Evolutionary conservation across 257 asterid genomes (phyloP), one percentile per base, ranked within the genome.

Genomic region (Ligustrum vulgare): DNA sequence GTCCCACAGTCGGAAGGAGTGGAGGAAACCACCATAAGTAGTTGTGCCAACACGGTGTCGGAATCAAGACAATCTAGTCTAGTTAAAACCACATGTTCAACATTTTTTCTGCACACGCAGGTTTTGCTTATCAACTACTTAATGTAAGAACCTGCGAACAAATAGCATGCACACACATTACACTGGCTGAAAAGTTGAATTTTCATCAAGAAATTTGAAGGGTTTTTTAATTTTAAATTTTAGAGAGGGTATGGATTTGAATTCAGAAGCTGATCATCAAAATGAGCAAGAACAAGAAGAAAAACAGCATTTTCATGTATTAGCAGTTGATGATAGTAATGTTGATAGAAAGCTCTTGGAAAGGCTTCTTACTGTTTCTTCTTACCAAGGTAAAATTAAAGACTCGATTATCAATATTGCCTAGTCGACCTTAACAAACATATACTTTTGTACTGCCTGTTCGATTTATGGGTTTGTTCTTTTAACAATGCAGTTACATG

Each of bases 111-210:
- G 78, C 82, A 70, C 83, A 83, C 80, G 47, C 86, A 80, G 51
- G 70, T 76, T 74, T 88, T 84, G 89, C 87, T 85, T 88, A 88
- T 83, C 88, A 82, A 82, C 92, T 82, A 80, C 91, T 87, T 86
- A 71, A 84, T 60, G 4, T 74, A 76, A 72, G 80, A 82, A 73
- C n/a, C 6, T 39, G 13, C 45, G 6, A 12, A 15, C 60, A 6
- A 41, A 36, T 25, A 13, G 8, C 76, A 23, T 56, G 12, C 39
- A 20, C 79, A 64, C 49, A 36, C 47, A 31, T 15, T 49, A 35
- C 43, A 67, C 79, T 51, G 28, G 47, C 63, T 49, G 11, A 69
- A 34, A 9, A 37, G 18, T 1, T 25, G 16, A 32, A 73, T n/a
- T 28, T 56, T 35, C 8, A 25, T 15, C 71, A 43, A 23, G 67